Evolutionary conservation across 257 asterid species (phyloP).

Genomic region (Catharanthus roseus): DNA sequence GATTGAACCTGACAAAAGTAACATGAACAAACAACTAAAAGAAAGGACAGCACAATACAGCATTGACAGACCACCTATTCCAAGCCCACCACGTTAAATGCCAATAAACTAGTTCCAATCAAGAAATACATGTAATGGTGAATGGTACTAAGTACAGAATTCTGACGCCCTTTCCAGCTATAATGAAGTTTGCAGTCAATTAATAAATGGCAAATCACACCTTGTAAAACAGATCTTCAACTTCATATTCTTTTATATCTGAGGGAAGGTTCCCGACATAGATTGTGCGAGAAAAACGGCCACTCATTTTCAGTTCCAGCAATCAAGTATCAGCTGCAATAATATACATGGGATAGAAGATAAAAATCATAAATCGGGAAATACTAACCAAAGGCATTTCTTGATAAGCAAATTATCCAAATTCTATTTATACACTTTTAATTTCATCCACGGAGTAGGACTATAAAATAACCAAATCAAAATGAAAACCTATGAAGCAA

Average conservation of each 20-base stretch:
- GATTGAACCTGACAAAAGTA: background rate
- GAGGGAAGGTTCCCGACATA: constrained; percentile 98
- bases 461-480: constrained; percentile 29
- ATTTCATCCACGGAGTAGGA: constrained; percentile 28
- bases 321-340: constrained; percentile 25
- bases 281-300: constrained; percentile 91
- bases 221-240: constrained; percentile 95
- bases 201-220: constrained; percentile 29
- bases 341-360: constrained; percentile 27
- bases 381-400: constrained; percentile 6
- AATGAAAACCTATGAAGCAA: constrained; percentile 76
- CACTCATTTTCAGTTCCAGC: constrained; percentile 68
- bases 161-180: background rate
- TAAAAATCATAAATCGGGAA: constrained; percentile 15
- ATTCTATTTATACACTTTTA: constrained; percentile 19
- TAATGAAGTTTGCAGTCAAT: background rate
- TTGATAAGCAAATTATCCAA: constrained; percentile 1
- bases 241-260: constrained; percentile 81
- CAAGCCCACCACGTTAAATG: background rate
- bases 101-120: background rate
- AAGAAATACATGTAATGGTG: background rate
- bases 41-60: too few species aligned
- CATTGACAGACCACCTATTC: background rate
- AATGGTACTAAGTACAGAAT: background rate
- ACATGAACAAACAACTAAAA: background rate